Conservation (phyloP, 2,329 filamentous ascomycete genomes). For the Atkinsonella hypoxylon region DNA sequence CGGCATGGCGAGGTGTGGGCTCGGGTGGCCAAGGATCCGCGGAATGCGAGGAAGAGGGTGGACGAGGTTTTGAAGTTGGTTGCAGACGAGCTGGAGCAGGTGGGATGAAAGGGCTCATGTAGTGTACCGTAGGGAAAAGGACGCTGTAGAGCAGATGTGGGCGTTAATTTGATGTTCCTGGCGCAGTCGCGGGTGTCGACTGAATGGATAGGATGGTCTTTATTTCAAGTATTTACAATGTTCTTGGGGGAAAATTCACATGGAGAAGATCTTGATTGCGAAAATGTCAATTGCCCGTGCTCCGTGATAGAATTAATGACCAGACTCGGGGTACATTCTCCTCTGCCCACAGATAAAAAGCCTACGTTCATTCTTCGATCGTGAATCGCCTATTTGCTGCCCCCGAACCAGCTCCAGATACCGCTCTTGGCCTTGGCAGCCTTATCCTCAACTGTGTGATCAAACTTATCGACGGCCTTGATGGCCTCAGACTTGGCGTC, state of each 20-base stretch:
- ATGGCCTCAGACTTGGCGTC: constrained; percentile 51
- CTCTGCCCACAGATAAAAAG: background rate
- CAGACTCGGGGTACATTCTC: background rate
- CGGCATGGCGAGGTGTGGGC: constrained; percentile 92
- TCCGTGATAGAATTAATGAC: background rate
- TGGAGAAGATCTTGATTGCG: too few species aligned
- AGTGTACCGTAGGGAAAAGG: background rate
- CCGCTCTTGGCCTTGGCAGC: constrained; percentile 74
- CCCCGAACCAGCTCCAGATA: constrained; percentile 77
- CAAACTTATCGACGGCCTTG: constrained; percentile 70
- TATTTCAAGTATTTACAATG: too few species aligned
- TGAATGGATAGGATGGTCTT: too few species aligned
- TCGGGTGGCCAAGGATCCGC: constrained; percentile 69
- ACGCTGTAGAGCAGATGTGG: too few species aligned
- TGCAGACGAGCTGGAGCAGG: constrained; percentile 32
- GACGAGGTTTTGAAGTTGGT: constrained; percentile 81
- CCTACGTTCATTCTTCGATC: background rate
- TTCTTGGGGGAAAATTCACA: too few species aligned
- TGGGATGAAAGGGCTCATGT: background rate
- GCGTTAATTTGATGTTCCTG: background rate
- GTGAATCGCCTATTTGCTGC: constrained; percentile 31
- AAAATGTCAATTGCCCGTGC: background rate
- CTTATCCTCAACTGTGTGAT: constrained; percentile 68
- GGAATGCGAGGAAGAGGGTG: constrained; percentile 59
- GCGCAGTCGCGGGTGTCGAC: too few species aligned